These are phyloP conservation scores for Penicillium diatomitis DNA, from an alignment of 495 filamentous ascomycete genomes.

Conservation along the genomic window DNA sequence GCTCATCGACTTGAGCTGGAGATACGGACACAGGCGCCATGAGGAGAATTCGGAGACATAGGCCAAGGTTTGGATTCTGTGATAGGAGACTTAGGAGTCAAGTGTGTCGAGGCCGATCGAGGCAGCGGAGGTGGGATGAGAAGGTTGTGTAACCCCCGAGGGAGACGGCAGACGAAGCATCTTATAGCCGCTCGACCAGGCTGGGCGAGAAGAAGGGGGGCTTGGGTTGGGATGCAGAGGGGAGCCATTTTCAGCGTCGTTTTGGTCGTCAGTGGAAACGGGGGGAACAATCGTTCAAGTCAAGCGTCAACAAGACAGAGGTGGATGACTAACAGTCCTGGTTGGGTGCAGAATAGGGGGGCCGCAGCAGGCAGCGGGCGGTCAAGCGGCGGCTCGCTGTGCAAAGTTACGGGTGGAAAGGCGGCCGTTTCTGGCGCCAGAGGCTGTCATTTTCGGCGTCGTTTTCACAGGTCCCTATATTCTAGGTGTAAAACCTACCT, in stretches of 20 bases:
- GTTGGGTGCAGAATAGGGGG: slow-evolving; percentile 6
- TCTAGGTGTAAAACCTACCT: too few relatives aligned
- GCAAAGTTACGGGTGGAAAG: neutral
- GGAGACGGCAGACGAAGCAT: slow-evolving; percentile 13
- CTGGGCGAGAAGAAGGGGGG: slow-evolving; percentile 2
- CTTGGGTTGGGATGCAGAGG: slow-evolving; percentile 1
- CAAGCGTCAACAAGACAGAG: slow-evolving; percentile 7
- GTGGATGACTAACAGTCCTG: slow-evolving; percentile 1
- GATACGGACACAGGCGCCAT: neutral
- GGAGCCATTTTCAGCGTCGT: slow-evolving; percentile 10
- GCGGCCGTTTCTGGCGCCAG: too few relatives aligned
- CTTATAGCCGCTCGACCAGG: slow-evolving; percentile 11
- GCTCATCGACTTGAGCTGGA: slow-evolving; percentile 12
- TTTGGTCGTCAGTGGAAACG: slow-evolving; percentile 5
- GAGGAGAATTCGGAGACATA: neutral
- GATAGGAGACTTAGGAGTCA: neutral
- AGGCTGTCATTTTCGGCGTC: too few relatives aligned
- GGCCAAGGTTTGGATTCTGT: slow-evolving; percentile 13
- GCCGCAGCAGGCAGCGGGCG: neutral
- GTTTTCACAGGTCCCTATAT: too few relatives aligned
- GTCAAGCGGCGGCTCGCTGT: neutral
- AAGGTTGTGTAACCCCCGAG: neutral
- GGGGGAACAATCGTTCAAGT: slow-evolving; percentile 4
- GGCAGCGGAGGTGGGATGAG: neutral
- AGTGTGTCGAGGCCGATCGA: neutral